Base-by-base conservation (phyloP, 2,329 filamentous ascomycete genomes). In the Ascosphaera pollenicola region DNA sequence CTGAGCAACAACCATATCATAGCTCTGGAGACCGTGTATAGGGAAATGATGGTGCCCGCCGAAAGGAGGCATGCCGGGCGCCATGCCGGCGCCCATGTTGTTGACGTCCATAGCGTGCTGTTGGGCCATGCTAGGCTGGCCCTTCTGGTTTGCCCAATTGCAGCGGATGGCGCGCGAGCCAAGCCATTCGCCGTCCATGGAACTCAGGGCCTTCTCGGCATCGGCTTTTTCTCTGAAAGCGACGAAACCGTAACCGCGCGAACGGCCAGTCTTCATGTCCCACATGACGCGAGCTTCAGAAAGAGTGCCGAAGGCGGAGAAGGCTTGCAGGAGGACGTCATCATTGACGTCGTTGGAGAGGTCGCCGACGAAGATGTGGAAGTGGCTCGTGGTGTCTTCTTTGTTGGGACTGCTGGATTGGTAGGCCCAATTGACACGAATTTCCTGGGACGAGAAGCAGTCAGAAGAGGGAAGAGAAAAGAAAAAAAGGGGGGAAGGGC, bases 141-240 rank as follows among this genome's bases (percentile, higher is more conserved):
- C 89, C 68, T 98, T 98, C 56, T 98, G 89, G 65, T 98, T 98
- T 44, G 89, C 89, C 89, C 89, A 98, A 68, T 98, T 98, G 71
- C 87, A 95, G 50, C 89, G 85, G 54, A 98, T 98, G 32, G 89
- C 89, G 47, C 89, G 81, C 51, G 89, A 95, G 40, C 89, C 89
- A 39, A 98, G 76, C 89, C 89, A 98, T 64, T 98, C 89, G 45
- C 89, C 89, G 53, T 98, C 89, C 89, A 98, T 98, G 45, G 84
- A 84, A 62, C 78, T 92, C 52, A 98, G 62, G 2, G 89, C 87
- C 62, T 94, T 93, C 59, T 98, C 89, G 19, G 89, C 89, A 53
- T 98, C 89, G 28, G 72, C 65, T 46, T 87, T 82, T 46, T 98
- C 89, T 45, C 87, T 80, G 70, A 92, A 98, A 38, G 89, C 89